A percentile compares a stretch with the other conserved stretches of the same genome.
Evolutionary conservation across 2,329 filamentous ascomycete genomes (phyloP).

Genomic region (Monosporascus cannonballus): DNA sequence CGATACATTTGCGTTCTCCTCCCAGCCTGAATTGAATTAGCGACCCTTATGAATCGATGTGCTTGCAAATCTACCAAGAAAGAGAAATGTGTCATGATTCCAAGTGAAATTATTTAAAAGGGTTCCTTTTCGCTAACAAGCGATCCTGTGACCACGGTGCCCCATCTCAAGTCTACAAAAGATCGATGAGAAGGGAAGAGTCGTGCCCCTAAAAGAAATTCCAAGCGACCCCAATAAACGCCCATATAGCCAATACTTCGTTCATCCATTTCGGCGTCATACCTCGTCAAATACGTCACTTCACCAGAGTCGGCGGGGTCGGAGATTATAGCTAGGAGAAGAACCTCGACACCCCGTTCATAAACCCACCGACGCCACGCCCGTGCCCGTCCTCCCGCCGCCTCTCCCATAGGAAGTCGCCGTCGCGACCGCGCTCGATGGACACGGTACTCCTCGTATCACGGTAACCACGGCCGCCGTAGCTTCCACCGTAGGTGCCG

Average conservation of each 20-base stretch:
- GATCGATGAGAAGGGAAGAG: too few species aligned
- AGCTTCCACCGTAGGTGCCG: background rate
- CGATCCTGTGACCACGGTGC: too few species aligned
- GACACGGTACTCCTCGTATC: slow-evolving; percentile 13
- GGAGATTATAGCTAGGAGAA: slow-evolving; percentile 28
- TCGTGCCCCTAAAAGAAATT: too few species aligned
- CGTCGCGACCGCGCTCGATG: slow-evolving; percentile 29
- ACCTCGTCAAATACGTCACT: too few species aligned
- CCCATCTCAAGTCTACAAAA: too few species aligned
- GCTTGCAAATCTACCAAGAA: too few species aligned
- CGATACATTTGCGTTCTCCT: slow-evolving; percentile 6
- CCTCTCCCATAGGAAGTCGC: slow-evolving; percentile 33
- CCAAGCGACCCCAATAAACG: background rate
- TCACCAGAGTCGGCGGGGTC: too few species aligned
- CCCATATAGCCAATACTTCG: slow-evolving; percentile 1
- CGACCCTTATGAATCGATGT: too few species aligned
- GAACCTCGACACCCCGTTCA: slow-evolving; percentile 32
- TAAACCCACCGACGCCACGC: slow-evolving; percentile 28
- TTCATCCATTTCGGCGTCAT: background rate
- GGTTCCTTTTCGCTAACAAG: too few species aligned
- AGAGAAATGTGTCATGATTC: too few species aligned
- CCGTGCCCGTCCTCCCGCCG: slow-evolving; percentile 28
- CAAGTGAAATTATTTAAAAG: too few species aligned
- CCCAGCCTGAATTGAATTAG: background rate
- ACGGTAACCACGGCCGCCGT: slow-evolving; percentile 17